Conservation (phyloP, 805 yeast species). For the Candida corydali region DNA sequence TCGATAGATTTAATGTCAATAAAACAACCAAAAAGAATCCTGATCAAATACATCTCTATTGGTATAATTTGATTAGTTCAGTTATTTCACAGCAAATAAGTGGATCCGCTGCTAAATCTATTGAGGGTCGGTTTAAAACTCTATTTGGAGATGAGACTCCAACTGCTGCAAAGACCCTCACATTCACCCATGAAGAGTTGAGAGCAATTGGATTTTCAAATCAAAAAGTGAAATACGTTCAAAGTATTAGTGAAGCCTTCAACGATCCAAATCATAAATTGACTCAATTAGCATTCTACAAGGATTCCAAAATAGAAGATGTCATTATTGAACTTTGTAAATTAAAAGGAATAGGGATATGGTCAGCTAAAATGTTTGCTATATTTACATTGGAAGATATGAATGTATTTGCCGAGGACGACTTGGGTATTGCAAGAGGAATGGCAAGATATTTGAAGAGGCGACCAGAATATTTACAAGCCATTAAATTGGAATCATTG, state of each 20-base stretch:
- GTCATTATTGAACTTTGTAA: constrained; percentile 45
- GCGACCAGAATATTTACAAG: constrained; percentile 46
- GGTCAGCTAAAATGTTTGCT: constrained; percentile 90
- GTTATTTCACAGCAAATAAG: constrained; percentile 73
- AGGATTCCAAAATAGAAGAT: constrained; percentile 36
- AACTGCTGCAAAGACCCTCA: constrained; percentile 44
- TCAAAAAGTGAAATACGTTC: constrained; percentile 62
- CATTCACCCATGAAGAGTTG: constrained; percentile 42
- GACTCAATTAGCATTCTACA: constrained; percentile 33
- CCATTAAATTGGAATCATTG: constrained; percentile 32
- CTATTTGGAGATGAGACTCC: constrained; percentile 41
- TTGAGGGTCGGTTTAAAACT: constrained; percentile 43
- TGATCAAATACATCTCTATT: constrained; percentile 25
- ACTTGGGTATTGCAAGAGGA: constrained; percentile 84
- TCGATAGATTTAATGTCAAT: constrained; percentile 15
- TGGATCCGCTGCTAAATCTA: constrained; percentile 75
- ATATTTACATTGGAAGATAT: constrained; percentile 61
- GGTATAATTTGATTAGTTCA: constrained; percentile 33
- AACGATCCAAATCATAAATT: constrained; percentile 32
- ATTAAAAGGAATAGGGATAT: constrained; percentile 71
- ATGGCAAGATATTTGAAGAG: constrained; percentile 57
- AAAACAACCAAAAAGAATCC: constrained; percentile 3
- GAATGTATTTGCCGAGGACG: constrained; percentile 74
- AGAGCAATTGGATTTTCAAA: constrained; percentile 65
- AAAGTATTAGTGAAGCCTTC: constrained; percentile 51